Base-by-base conservation (phyloP, 169 alveolate genomes). In the Plasmodium malariae region DNA sequence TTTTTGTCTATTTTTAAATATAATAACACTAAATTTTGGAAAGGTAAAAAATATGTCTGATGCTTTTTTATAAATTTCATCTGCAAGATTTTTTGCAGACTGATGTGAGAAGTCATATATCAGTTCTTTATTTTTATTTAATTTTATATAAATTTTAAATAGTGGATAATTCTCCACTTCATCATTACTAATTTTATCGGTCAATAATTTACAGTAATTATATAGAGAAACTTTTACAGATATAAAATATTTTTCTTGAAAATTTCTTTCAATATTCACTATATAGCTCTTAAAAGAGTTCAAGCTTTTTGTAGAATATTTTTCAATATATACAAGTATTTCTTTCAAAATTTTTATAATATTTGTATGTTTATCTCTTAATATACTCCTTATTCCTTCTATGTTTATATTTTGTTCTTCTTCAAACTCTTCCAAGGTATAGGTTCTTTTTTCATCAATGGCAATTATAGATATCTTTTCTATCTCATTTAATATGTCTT, bases 1-100 rank as follows among this genome's bases (percentile, higher is more conserved):
- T 51, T 83, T 83, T 67, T 83, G 91, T 83, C 85, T 83, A 67
- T 83, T 83, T 83, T 83, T 83, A 34, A 83, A 83, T 14, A 83
- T 67, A 71, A 83, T 72, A 34, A 17, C 17, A 36, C 67, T 83
- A 54, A 83, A 83, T 67, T 67, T 67, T 1, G 63, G 85, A 32
- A 83, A 83, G 28, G 28, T 83, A 17, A 48, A 83, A 37, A 83
- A 83, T 54, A 83, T 83, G 32, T 83, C 91, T n/a, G 80, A 65
- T 11, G 91, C 91, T 67, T 83, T 83, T 83, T 83, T 83, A 21
- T 83, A 83, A 19, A 83, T 83, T 83, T 51, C 83, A 34, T 83
- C 83, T 1, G 91, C 67, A n/a, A 83, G 70, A 45, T 83, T 83
- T 67, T 83, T 83, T 3, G 91, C 80, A 26, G 91, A 68, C 28